phyloP scores from a whole-genome alignment of 345 rosid genomes.

The Euphorbia tirucalli region DNA sequence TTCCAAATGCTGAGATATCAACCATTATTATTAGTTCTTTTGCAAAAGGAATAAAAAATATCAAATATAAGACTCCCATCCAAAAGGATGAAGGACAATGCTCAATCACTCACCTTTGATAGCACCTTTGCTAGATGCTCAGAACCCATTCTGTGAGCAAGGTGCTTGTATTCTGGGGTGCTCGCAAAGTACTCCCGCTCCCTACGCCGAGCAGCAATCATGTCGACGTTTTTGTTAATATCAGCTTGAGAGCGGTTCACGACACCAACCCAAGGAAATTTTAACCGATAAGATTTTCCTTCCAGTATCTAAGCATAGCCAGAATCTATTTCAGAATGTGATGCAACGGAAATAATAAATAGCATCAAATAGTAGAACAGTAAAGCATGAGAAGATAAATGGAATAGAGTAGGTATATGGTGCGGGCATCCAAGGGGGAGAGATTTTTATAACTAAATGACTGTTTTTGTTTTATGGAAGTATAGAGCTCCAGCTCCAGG shows the following conservation, averaged over 20 bases:
- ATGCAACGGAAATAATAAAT: neutral
- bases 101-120: conserved; percentile 57
- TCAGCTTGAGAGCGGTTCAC: conserved; percentile 99
- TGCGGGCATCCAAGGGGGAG: neutral
- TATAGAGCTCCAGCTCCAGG: neutral
- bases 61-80: neutral
- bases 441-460: neutral
- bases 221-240: conserved; percentile 94
- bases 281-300: conserved; percentile 82
- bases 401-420: neutral
- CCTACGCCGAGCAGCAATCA: conserved; percentile 96
- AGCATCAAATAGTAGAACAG: neutral
- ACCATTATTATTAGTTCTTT: conserved; percentile 18
- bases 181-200: conserved; percentile 90
- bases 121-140: conserved; percentile 96
- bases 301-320: conserved; percentile 65
- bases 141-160: conserved; percentile 94
- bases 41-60: neutral
- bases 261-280: conserved; percentile 98
- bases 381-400: neutral
- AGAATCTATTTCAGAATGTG: conserved; percentile 13
- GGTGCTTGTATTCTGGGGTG: conserved; percentile 93
- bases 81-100: neutral
- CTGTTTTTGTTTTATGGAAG: neutral
- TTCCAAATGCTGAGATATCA: conserved; percentile 81